These are phyloP conservation scores for Rhizoclosmatium sp. DNA, from an alignment of 192 early-diverging fungal species.

Conservation along the genomic window DNA sequence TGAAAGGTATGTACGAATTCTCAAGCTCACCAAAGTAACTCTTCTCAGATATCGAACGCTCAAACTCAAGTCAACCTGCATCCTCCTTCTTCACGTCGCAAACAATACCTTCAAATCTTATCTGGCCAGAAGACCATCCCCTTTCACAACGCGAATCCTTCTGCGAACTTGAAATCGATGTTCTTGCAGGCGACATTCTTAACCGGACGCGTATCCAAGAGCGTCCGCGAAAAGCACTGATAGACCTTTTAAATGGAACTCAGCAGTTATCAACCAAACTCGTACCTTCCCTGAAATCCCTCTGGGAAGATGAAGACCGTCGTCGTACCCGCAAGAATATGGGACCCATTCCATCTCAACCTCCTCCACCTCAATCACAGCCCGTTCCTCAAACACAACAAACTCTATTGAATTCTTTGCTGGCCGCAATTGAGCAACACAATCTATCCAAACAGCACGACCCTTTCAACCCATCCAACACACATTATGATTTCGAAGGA, in stretches of 20 bases:
- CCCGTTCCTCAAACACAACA: slow-evolving; percentile 11
- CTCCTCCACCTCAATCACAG: slow-evolving; percentile 8
- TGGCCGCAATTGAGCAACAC: slow-evolving; percentile 10
- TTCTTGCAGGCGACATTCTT: slow-evolving; percentile 63
- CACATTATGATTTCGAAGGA: slow-evolving; percentile 13
- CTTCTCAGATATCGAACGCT: background rate
- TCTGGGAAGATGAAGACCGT: slow-evolving; percentile 63
- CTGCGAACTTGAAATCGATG: slow-evolving; percentile 83
- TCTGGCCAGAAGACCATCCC: slow-evolving; percentile 9
- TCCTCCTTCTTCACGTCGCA: background rate
- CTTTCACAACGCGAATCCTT: slow-evolving; percentile 54
- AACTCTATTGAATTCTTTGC: slow-evolving; percentile 9
- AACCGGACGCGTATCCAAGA: slow-evolving; percentile 60
- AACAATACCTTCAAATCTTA: slow-evolving; percentile 1
- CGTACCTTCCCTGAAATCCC: slow-evolving; percentile 64
- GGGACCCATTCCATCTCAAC: background rate
- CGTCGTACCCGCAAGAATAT: slow-evolving; percentile 47
- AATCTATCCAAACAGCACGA: background rate
- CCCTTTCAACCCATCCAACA: background rate
- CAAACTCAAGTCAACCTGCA: background rate
- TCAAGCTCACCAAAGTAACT: background rate
- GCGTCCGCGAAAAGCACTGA: slow-evolving; percentile 40
- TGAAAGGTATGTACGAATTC: background rate
- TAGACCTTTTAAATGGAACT: slow-evolving; percentile 25
- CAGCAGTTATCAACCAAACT: slow-evolving; percentile 48